Percentiles rank a stretch among this genome's conserved stretches.
Conservation (phyloP, 2,329 filamentous ascomycete genomes). For the Fusarium scirpi region DNA sequence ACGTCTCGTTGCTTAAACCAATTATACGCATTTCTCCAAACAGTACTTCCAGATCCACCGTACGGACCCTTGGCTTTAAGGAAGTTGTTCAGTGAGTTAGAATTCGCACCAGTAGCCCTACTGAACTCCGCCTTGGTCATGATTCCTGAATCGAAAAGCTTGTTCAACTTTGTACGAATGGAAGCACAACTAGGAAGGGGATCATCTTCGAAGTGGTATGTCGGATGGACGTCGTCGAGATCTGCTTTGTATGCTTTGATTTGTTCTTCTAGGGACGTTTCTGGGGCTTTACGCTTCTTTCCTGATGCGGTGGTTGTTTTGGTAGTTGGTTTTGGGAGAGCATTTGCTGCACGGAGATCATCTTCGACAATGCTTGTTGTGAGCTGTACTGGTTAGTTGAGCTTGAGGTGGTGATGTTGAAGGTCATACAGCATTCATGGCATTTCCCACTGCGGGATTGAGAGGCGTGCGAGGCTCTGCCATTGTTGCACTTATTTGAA, state of each 20-base stretch:
- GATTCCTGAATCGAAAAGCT: slow-evolving; percentile 2
- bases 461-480: background rate
- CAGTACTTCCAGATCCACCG: background rate
- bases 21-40: slow-evolving; percentile 9
- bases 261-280: slow-evolving; percentile 1
- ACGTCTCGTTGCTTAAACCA: slow-evolving; percentile 20
- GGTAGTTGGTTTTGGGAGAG: accelerated
- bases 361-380: background rate
- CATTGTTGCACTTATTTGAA: background rate
- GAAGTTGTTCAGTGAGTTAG: slow-evolving; percentile 9
- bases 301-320: background rate
- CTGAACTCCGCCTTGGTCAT: slow-evolving; percentile 10
- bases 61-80: background rate
- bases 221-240: background rate
- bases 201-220: background rate
- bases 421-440: background rate
- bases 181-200: background rate
- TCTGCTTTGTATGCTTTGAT: slow-evolving; percentile 7
- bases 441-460: background rate
- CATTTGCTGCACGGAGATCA: background rate
- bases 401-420: accelerated
- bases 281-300: slow-evolving; percentile 11
- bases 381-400: background rate
- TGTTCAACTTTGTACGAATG: slow-evolving; percentile 14
- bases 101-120: slow-evolving; percentile 4